Evolutionary conservation across 2,329 filamentous ascomycete genomes (phyloP).

Genomic region (Claviceps humidiphila): DNA sequence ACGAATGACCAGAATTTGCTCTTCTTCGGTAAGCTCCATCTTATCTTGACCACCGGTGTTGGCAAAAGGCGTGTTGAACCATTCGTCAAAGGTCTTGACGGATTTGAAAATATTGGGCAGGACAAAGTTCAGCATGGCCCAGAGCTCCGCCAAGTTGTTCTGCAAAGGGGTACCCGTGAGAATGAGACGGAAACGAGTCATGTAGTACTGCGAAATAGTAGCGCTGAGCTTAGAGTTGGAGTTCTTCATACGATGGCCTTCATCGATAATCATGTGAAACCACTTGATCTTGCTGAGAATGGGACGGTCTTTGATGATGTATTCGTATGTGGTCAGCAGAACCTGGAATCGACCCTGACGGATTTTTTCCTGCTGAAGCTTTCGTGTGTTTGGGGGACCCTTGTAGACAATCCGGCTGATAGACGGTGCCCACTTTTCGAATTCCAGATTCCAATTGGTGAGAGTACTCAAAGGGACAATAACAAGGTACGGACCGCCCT

Average conservation of each 20-base stretch:
- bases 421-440: conserved; percentile 95
- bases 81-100: conserved; percentile 96
- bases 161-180: conserved; percentile 93
- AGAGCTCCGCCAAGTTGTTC: conserved; percentile 91
- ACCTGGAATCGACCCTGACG: conserved; percentile 94
- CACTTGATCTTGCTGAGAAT: conserved; percentile 97
- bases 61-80: conserved; percentile 99
- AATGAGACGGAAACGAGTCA: conserved; percentile 87
- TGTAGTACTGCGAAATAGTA: conserved; percentile 91
- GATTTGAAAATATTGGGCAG: conserved; percentile 98
- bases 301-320: conserved; percentile 97
- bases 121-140: conserved; percentile 97
- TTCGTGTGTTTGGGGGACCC: conserved; percentile 76
- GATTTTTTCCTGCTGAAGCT: conserved; percentile 85
- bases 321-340: conserved; percentile 93
- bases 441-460: conserved; percentile 97
- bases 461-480: conserved; percentile 94
- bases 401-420: conserved; percentile 90
- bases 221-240: conserved; percentile 88
- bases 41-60: conserved; percentile 97
- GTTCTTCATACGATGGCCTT: conserved; percentile 99
- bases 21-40: conserved; percentile 99
- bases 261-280: conserved; percentile 99
- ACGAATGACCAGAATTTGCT: conserved; percentile 93
- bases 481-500: conserved; percentile 84